These are phyloP conservation scores for Vitis amurensis DNA, from an alignment of 164 flowering plant species.

Conservation along the genomic window DNA sequence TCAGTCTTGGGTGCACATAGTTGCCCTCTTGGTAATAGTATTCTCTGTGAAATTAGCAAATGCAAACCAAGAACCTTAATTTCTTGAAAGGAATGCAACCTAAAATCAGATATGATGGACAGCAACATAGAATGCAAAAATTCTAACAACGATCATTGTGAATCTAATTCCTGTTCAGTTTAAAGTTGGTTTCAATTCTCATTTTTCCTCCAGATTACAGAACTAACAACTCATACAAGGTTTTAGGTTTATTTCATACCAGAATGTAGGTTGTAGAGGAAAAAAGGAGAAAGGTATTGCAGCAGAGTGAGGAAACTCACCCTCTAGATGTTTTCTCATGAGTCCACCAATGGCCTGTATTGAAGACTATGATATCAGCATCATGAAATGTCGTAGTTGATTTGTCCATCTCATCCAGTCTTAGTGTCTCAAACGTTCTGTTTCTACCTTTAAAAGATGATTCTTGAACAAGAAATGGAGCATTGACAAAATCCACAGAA, in stretches of 20 bases:
- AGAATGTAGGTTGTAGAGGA: background rate
- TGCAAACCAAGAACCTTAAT: background rate
- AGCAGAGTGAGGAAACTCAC: constrained; percentile 34
- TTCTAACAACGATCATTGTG: background rate
- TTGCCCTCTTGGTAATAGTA: constrained; percentile 90
- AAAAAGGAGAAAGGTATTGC: background rate
- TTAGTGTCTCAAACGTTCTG: constrained; percentile 61
- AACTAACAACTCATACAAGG: background rate
- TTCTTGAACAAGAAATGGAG: constrained; percentile 77
- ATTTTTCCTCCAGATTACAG: background rate
- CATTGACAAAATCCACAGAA: constrained; percentile 62
- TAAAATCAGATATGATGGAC: background rate
- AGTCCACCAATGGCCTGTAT: constrained; percentile 98
- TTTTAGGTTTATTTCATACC: background rate
- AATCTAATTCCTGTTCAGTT: background rate
- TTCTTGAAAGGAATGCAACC: background rate
- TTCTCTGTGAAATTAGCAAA: constrained; percentile 42
- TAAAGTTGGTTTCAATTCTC: background rate
- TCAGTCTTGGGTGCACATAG: constrained; percentile 60
- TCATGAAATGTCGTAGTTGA: constrained; percentile 58
- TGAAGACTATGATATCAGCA: constrained; percentile 72
- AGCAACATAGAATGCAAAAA: background rate
- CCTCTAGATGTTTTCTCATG: constrained; percentile 89
- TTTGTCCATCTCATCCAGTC: constrained; percentile 77
- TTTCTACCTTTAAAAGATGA: constrained; percentile 39